Evolutionary conservation across 257 asterid species (phyloP), one percentile per base, ranked within the genome.

Genomic region (Solanum pennellii): DNA sequence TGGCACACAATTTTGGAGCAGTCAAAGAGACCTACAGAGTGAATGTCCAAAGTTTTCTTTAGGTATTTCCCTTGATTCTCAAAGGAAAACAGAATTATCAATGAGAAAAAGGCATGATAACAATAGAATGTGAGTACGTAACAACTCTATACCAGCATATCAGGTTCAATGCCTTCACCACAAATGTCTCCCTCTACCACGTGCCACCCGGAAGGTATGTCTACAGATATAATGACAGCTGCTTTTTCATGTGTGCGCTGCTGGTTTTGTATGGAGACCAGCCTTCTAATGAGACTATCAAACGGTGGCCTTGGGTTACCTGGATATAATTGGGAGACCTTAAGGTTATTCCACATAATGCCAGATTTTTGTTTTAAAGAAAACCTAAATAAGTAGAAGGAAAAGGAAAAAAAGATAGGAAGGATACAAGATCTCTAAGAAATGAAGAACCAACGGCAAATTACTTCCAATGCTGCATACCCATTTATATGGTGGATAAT

Each of bases 1-100:
- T 90, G 87, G 90, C 87, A 39, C 92, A 89, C 86, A 90, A 84
- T 83, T 87, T 90, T 18, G 92, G 92, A 89, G 91, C 91, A 29
- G 89, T 85, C 80, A 90, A 86, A 87, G 92, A 90, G 62, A 89
- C 88, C 91, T 90, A 73, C 47, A 60, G 4, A 56, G 37, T 27
- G 47, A 35, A 79, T 69, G 75, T 31, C 41, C 29, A 56, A 59
- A 14, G 8, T 13, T 66, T 84, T 3, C 87, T 84, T 83, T 84
- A 84, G 59, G 66, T 59, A 73, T 44, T 20, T 75, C 9, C 39
- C 29, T 33, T 66, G 39, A 88, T 66, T 59, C 29, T 66, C 25
- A 56, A 68, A 84, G 59, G 72, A 56, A 66, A 21, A 23, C 27
- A 69, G 75, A 59, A 52, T 56, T n/a, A 3, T 59, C 42, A 41